Evolutionary conservation across 2,329 filamentous ascomycete species (phyloP).

Genomic region (Diplodia mutila): DNA sequence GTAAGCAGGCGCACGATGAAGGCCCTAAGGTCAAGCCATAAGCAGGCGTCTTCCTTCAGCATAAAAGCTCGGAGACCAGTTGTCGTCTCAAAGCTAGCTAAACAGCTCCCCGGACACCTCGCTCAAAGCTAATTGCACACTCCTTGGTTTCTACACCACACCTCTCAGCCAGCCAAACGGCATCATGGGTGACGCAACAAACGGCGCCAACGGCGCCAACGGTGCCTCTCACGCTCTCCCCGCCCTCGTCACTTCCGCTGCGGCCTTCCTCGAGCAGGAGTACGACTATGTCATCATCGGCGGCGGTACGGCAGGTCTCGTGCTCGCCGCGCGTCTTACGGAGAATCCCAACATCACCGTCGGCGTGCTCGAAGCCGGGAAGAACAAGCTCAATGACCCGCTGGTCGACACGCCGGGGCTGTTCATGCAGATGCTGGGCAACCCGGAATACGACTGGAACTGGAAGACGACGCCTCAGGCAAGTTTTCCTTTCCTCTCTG

Average conservation of each 20-base stretch:
- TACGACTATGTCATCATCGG: conserved; percentile 27
- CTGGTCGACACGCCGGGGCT: conserved; percentile 32
- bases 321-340: conserved; percentile 32
- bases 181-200: neutral
- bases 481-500: neutral
- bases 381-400: conserved; percentile 34
- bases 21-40: neutral
- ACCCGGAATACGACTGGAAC: conserved; percentile 43
- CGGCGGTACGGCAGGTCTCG: conserved; percentile 29
- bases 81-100: neutral
- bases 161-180: neutral
- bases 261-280: neutral
- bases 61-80: neutral
- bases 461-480: conserved; percentile 38
- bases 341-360: conserved; percentile 31
- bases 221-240: neutral
- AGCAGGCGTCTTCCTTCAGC: neutral
- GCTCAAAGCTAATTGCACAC: too few relatives aligned
- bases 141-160: neutral
- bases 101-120: neutral
- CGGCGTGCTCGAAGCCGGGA: conserved; percentile 31
- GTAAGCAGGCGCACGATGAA: neutral
- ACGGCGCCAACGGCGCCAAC: neutral
- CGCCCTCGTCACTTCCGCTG: conserved; percentile 30
- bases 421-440: conserved; percentile 18